Percentiles rank a stretch among this genome's conserved stretches.
Conservation (phyloP, 83 land plant species). For the Isoetes engelmannii region DNA sequence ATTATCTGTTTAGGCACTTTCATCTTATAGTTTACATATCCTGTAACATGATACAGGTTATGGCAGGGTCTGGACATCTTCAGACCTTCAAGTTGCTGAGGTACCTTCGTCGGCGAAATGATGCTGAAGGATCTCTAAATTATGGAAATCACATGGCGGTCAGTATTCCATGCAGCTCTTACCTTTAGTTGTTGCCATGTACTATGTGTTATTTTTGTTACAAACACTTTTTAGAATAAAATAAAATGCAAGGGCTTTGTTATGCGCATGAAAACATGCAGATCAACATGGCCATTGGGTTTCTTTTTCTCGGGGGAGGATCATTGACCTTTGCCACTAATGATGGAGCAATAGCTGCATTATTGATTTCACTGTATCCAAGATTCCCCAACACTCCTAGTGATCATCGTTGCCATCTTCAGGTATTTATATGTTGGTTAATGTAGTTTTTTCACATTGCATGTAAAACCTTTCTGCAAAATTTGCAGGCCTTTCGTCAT, state of each 20-base stretch:
- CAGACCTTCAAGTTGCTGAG: slow-evolving; percentile 67
- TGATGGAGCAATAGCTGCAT: slow-evolving; percentile 79
- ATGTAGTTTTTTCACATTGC: background rate
- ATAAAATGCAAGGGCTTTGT: background rate
- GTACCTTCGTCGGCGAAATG: slow-evolving; percentile 68
- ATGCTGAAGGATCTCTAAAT: slow-evolving; percentile 67
- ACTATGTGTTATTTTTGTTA: slow-evolving; percentile 7
- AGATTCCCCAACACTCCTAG: slow-evolving; percentile 87
- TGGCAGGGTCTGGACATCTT: slow-evolving; percentile 98
- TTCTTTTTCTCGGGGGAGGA: slow-evolving; percentile 96
- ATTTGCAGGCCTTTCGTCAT: slow-evolving; percentile 82
- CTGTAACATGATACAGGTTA: slow-evolving; percentile 45
- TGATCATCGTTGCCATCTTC: slow-evolving; percentile 96
- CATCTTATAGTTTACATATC: background rate
- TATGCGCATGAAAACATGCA: slow-evolving; percentile 17
- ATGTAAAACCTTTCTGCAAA: background rate
- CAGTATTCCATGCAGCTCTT: slow-evolving; percentile 20
- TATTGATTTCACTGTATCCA: slow-evolving; percentile 88
- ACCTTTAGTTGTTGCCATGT: background rate
- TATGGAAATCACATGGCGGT: slow-evolving; percentile 97
- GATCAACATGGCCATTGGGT: slow-evolving; percentile 96
- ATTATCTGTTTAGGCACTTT: background rate
- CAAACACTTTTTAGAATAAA: background rate
- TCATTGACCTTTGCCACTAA: slow-evolving; percentile 80
- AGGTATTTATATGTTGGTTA: slow-evolving; percentile 35